Evolutionary conservation across 1,284 basidiomycete species (phyloP), one percentile per base, ranked within the genome.

Genomic region (Retiboletus flavoniger): DNA sequence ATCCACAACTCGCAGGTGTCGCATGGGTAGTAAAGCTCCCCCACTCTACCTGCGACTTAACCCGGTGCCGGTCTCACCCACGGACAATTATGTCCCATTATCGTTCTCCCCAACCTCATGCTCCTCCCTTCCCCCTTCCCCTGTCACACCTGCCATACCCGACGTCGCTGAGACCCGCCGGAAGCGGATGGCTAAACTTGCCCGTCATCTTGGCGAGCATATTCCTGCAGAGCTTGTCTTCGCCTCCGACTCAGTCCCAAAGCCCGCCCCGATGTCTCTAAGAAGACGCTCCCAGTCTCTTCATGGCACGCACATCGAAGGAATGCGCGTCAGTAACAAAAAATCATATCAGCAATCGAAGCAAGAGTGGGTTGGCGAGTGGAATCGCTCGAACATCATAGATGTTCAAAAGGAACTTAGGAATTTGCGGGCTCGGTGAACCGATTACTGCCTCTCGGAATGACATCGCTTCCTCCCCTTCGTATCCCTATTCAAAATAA

Each of bases 111-210:
- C 59, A 13, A 50, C 53, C 4, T 54, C 68, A 19, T 19, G 28
- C 28, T 35, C 62, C 13, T 60, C 68, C 17, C 32, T 51, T 13
- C 57, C 68, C 10, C 39, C 54, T 13, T 53, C 59, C 7, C 66
- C 69, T 28, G 36, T 35, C 19, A 60, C 61, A 0, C 69, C 67
- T 7, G 26, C 11, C 8, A 24, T 56, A n/a, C 67, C 61, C 1
- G 55, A 70, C 34, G 57, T 49, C 3, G 38, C 50, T 1, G 62
- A 68, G 40, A 44, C 60, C 26, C 68, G 71, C 19, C 70, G 75
- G 28, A 72, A 69, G 46, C 73, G 73, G 29, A 70, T 75, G 57
- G 77, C 76, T 3, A 78, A 78, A 57, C 74, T 79, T 47, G 57
- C 68, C 0, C 74, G 75, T 10, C 70, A 75, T 51, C 68, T 78